Percentiles rank a stretch among this genome's conserved stretches.
These are phyloP conservation scores for Euphorbia peplus DNA, from an alignment of 345 rosid species.

Conservation along the genomic window DNA sequence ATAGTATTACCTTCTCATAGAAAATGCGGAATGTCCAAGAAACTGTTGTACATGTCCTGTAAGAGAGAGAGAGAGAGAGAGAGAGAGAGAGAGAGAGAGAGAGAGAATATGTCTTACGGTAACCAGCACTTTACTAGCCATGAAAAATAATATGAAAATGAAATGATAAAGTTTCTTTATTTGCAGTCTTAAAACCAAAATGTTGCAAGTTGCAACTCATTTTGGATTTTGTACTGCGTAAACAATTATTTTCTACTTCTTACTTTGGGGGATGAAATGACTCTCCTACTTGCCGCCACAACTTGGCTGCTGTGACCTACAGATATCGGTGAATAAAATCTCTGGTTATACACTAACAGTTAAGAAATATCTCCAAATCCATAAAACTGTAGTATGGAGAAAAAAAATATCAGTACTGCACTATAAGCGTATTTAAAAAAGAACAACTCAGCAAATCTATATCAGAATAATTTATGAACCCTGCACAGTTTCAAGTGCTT, in stretches of 20 bases:
- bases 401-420: background rate
- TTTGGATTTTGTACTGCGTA: background rate
- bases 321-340: conserved; percentile 22
- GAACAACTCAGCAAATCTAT: background rate
- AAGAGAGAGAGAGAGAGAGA: conserved; percentile 11
- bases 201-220: background rate
- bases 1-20: conserved; percentile 72
- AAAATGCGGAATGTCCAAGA: conserved; percentile 90
- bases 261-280: conserved; percentile 93
- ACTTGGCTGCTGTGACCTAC: conserved; percentile 74
- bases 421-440: conserved; percentile 4
- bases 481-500: no score
- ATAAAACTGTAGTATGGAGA: background rate
- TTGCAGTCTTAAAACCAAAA: background rate
- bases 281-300: conserved; percentile 92
- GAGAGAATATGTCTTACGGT: background rate
- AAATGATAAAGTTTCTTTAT: background rate
- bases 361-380: background rate
- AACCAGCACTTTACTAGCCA: conserved; percentile 1
- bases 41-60: conserved; percentile 91
- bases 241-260: conserved; percentile 19
- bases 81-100: conserved; percentile 6
- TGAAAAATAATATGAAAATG: background rate
- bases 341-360: conserved; percentile 11
- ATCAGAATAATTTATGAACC: no score